A percentile compares a stretch with the other conserved stretches of the same genome.
Conservation (phyloP, 2,329 filamentous ascomycete genomes). For the Dactylonectria macrodidyma region DNA sequence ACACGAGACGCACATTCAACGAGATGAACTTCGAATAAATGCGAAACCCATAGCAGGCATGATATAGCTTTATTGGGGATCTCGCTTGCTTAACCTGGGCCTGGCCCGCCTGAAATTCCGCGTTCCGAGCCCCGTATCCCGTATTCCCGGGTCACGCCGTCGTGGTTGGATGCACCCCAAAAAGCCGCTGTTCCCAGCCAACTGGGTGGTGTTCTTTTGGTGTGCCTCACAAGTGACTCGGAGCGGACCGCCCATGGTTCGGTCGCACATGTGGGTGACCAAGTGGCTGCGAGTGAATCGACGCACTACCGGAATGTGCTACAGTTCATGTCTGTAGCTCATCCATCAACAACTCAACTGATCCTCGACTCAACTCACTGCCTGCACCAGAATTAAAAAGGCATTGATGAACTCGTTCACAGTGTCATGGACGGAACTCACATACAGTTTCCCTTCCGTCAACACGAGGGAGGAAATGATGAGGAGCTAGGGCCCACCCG, state of each 20-base stretch:
- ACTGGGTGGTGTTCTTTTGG: background rate
- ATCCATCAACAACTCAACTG: background rate
- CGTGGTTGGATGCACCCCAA: background rate
- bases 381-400: background rate
- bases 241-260: background rate
- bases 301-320: background rate
- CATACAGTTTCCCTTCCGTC: background rate
- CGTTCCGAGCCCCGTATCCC: background rate
- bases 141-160: background rate
- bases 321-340: background rate
- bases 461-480: conserved; percentile 4
- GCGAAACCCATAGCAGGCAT: background rate
- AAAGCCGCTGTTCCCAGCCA: background rate
- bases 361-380: background rate
- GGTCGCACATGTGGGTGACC: conserved; percentile 6
- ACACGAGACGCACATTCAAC: background rate
- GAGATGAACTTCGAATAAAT: background rate
- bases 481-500: background rate
- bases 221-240: background rate
- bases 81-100: background rate
- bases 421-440: background rate
- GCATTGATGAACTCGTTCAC: background rate
- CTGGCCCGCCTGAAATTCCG: background rate
- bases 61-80: background rate
- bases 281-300: background rate